Base-by-base conservation (phyloP, 768 basidiomycete species). In the Rhizopogon vinicolor region DNA sequence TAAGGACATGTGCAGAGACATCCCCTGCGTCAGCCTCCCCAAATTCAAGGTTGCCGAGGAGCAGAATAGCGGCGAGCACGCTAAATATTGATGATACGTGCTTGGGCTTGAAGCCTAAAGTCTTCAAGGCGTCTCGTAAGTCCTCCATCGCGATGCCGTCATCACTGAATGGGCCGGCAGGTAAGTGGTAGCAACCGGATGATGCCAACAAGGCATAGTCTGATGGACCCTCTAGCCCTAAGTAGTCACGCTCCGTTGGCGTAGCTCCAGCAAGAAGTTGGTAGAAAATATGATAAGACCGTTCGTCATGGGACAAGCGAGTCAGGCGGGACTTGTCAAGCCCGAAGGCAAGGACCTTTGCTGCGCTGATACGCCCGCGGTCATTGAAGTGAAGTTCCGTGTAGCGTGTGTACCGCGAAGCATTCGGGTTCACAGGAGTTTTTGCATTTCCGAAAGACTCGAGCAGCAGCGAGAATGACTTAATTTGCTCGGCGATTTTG, bases 381-480 rank as follows among this genome's bases (percentile, higher is more conserved):
- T 75, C 76, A 62, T 76, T 75, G 72, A 85, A 86, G 66, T 84
- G 83, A 51, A 86, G 76, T 62, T 86, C 85, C 29, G 81, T 72
- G 68, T 78, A 83, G 57, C 79, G 77, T 56, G 76, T 75, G 68
- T 82, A 75, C 41, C 85, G 83, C 29, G 85, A 84, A 49, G 85
- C 85, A 35, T 84, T 84, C 18, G 84, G 78, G 63, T 82, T 86
- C 62, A 77, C 69, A 63, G 75, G 71, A 37, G 86, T 82, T 73
- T 87, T 87, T 59, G 86, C 82, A 60, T 79, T 78, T 45, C 85
- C 85, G 68, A 87, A 87, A 51, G 85, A 75, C 56, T 83, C 78
- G 64, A 87, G 79, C 53, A 87, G 64, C 42, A 79, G 74, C 41
- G 72, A 65, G 57, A 85, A 74, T 18, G 83, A 77, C 55, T 75